Base-by-base conservation (phyloP, 495 filamentous ascomycete genomes). In the Podospora pseudopauciseta region DNA sequence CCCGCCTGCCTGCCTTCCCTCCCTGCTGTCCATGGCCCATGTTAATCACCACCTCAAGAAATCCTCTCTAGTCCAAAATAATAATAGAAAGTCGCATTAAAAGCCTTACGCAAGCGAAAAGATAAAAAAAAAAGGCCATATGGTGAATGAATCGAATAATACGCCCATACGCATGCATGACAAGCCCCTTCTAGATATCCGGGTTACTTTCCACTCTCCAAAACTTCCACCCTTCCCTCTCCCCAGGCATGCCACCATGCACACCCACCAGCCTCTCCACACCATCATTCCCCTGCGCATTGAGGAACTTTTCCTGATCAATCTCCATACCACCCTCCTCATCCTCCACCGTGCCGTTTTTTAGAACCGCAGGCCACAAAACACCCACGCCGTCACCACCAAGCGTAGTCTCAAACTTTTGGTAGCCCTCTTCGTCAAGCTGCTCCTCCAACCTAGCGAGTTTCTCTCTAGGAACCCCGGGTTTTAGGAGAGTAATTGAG, bases 371-470 rank as follows among this genome's bases (percentile, higher is more conserved):
- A 0, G 95, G 95, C 87, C 88, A 96, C 5, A 99, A 84, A 2
- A 99, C 91, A 63, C 95, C 95, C 13, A 98, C 90, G 16, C 95
- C 95, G 71, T 96, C 91, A 20, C 92, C 93, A 7, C 93, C 95
- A 2, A 99, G 83, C 2, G 90, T 96, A 4, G 93, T 92, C 78
- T 92, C 86, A 74, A 94, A 97, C 74, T 88, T 90, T 69, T 86
- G 82, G 78, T 94, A 98, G 4, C 89, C 89, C 73, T 97, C 95
- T 0, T 81, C 77, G 3, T 88, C 84, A 5, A 99, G 83, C 69
- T 89, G 86, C 5, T 76, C 65, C 73, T 94, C 86, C 23, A 99
- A 82, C 3, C 82, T 77, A 26, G 83, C 74, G 60, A 92, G 70
- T 65, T 80, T 86, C 59, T 86, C 81, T 34, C 69, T 55, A 1